These are phyloP conservation scores for Xerocomus brunneocitrinus DNA, from an alignment of 768 basidiomycete species.

Conservation along the genomic window DNA sequence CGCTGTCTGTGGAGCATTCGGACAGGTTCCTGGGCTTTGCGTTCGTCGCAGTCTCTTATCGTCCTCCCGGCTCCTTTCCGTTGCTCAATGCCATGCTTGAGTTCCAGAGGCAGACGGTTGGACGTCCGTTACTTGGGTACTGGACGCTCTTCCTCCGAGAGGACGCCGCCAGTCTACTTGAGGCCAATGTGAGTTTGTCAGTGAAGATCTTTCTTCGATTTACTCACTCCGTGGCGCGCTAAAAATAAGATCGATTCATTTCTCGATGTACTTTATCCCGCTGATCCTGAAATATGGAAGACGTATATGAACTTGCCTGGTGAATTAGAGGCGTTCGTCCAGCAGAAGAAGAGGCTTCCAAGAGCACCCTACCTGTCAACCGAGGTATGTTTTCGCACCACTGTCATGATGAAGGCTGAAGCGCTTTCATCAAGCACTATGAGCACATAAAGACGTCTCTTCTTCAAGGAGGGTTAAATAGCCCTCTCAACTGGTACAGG, in stretches of 20 bases:
- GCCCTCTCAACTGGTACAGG: slow-evolving; percentile 38
- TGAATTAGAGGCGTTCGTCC: slow-evolving; percentile 29
- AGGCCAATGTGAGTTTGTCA: slow-evolving; percentile 29
- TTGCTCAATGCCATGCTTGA: slow-evolving; percentile 27
- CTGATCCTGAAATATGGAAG: slow-evolving; percentile 34
- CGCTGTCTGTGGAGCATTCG: slow-evolving; percentile 35
- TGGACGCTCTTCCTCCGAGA: slow-evolving; percentile 36
- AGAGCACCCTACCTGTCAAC: slow-evolving; percentile 31
- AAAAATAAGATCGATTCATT: slow-evolving; percentile 37
- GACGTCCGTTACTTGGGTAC: slow-evolving; percentile 40
- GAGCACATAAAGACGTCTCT: slow-evolving; percentile 27
- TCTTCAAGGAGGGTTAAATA: slow-evolving; percentile 29
- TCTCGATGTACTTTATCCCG: slow-evolving; percentile 31
- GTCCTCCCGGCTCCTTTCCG: slow-evolving; percentile 22
- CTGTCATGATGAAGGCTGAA: slow-evolving; percentile 1
- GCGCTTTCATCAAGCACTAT: slow-evolving; percentile 19
- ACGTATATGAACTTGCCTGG: slow-evolving; percentile 34
- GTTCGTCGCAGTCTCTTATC: slow-evolving; percentile 35
- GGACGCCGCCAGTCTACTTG: slow-evolving; percentile 30
- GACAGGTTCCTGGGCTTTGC: slow-evolving; percentile 39
- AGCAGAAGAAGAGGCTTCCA: slow-evolving; percentile 19
- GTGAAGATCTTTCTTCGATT: neutral
- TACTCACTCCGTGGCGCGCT: too few relatives aligned
- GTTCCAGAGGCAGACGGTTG: slow-evolving; percentile 24
- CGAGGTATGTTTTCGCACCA: slow-evolving; percentile 23